These are phyloP conservation scores for Alectoria sarmentosa DNA, from an alignment of 495 filamentous ascomycete species.

Conservation along the genomic window DNA sequence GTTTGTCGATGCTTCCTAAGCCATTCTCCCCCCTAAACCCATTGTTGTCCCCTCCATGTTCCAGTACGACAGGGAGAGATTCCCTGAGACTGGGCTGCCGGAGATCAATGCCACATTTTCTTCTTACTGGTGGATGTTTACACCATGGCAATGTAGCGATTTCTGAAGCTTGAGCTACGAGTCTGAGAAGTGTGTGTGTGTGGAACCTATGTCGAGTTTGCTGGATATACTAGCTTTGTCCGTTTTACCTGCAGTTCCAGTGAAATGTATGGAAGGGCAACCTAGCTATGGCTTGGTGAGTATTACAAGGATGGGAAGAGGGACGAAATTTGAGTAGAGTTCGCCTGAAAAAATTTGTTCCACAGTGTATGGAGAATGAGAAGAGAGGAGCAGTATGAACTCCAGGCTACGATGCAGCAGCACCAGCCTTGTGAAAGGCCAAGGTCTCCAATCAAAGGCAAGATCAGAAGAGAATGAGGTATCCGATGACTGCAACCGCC, in stretches of 20 bases:
- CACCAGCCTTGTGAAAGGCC: neutral
- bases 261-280: neutral
- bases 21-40: too few relatives aligned
- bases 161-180: neutral
- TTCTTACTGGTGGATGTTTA: neutral
- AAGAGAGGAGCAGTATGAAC: neutral
- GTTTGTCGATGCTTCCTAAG: neutral
- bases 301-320: neutral
- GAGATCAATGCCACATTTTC: neutral
- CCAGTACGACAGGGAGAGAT: neutral
- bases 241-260: neutral
- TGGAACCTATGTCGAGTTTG: neutral
- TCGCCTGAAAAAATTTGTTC: too few relatives aligned
- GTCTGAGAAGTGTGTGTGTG: neutral
- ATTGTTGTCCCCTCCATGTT: neutral
- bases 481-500: neutral
- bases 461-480: neutral
- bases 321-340: neutral
- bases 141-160: neutral
- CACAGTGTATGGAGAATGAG: neutral
- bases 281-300: neutral
- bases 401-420: neutral
- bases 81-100: neutral
- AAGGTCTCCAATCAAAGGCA: neutral
- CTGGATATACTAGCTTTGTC: neutral